Percentiles rank a stretch among this genome's conserved stretches.
Evolutionary conservation across 257 asterid genomes (phyloP).

Genomic region (Fraxinus quadrangulata): DNA sequence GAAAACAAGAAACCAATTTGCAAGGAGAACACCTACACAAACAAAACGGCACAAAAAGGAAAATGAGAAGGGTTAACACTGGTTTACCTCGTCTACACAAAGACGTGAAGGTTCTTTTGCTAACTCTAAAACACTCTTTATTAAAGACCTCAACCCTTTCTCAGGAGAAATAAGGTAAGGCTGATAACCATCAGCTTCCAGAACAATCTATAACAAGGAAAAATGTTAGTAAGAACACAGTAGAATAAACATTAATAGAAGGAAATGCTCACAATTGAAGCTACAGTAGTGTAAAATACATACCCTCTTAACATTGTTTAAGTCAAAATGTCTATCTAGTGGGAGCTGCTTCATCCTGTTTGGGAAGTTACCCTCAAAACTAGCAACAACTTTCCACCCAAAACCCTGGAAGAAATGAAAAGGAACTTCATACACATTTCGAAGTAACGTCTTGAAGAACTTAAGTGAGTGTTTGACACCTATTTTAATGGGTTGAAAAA

Average conservation of each 20-base stretch:
- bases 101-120: constrained; percentile 98
- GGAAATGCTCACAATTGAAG: background rate
- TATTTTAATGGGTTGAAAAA: too few relatives aligned
- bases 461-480: too few relatives aligned
- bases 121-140: constrained; percentile 80
- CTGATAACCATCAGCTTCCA: constrained; percentile 99
- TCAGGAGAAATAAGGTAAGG: constrained; percentile 99
- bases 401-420: constrained; percentile 60
- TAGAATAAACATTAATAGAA: constrained; percentile 8
- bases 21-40: constrained; percentile 3
- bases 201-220: constrained; percentile 63
- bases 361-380: constrained; percentile 98
- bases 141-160: constrained; percentile 90
- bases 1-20: constrained; percentile 8
- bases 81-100: constrained; percentile 94
- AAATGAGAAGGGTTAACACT: constrained; percentile 2
- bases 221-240: constrained; percentile 22
- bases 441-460: background rate
- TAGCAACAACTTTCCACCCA: constrained; percentile 98
- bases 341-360: constrained; percentile 94
- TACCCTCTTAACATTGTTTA: constrained; percentile 92
- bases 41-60: background rate
- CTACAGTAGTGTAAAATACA: constrained; percentile 16
- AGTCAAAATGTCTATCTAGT: constrained; percentile 88
- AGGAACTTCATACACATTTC: constrained; percentile 8